Percentiles rank a stretch among this genome's conserved stretches.
Conservation (phyloP, 345 rosid species). For the Acer negundo region DNA sequence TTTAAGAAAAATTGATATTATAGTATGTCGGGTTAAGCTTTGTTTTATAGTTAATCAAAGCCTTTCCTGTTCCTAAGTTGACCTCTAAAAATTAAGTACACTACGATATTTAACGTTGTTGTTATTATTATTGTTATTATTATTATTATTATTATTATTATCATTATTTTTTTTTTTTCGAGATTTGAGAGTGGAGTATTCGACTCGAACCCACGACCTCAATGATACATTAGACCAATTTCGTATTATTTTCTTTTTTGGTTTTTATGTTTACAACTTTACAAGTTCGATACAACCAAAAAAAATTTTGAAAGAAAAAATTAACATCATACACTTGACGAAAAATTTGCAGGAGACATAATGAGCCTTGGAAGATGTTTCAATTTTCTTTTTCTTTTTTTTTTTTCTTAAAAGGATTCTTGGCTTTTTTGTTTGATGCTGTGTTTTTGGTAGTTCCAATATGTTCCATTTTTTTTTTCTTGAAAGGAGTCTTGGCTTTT, state of each 20-base stretch:
- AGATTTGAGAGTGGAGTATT: no score
- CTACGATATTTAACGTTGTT: no score
- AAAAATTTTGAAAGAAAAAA: no score
- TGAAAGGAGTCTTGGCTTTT: neutral
- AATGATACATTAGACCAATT: no score
- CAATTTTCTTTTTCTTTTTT: no score
- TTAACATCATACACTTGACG: neutral
- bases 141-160: no score
- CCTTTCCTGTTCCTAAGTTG: neutral
- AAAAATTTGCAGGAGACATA: neutral
- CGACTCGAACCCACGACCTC: no score
- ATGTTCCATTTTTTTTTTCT: neutral
- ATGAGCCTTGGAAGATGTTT: neutral
- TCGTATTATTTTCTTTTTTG: no score
- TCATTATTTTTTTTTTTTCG: no score
- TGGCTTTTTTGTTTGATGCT: neutral
- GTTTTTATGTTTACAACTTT: no score
- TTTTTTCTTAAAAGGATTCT: neutral
- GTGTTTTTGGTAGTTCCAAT: neutral
- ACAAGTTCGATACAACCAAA: no score
- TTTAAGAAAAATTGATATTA: neutral
- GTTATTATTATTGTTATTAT: no score
- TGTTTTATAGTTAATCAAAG: neutral
- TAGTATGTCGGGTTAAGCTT: neutral
- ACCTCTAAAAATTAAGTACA: neutral